Evolutionary conservation across 352 stramenopile species (phyloP), one percentile per base, ranked within the genome.

Genomic region (Phytophthora aleatoria): DNA sequence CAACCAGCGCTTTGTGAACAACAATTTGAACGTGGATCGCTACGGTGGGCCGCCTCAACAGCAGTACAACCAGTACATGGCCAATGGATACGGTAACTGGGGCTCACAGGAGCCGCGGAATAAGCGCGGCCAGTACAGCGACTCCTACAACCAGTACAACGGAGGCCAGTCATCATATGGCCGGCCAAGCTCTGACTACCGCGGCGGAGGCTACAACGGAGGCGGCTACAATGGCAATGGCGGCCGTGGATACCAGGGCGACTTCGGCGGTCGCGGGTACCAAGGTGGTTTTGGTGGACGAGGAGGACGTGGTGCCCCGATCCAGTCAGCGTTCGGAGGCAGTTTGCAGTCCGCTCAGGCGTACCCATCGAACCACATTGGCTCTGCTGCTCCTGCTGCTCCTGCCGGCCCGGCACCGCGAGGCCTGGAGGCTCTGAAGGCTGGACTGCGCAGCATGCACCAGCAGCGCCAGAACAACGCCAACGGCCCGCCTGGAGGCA

Each of bases 401-500:
- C 55, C 55, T 15, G 35, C 50, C 13, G 50, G 20, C 5, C 75
- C 64, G 12, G 74, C 69, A 3, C 72, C 79, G 11, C 81, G 72
- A 36, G 75, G 83, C 26, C 67, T 95, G 5, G 86, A 95, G 20
- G 86, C 86, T 24, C 61, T 95, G 27, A 92, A 92, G 62, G 83
- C 84, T 26, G 86, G 86, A 48, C 78, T 95, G 28, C 86, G 86
- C 53, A 95, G 82, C 74, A 95, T 95, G 84, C 86, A 95, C 49
- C 82, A 91, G 65, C 79, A 91, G 49, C 84, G 86, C 35, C 74
- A 73, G 47, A 67, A 61, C 51, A 71, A 74, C 35, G 12, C 52
- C 5, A 65, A 68, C 20, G 63, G 67, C 12, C 63, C 63, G 13
- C 38, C 61, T 12, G 43, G 56, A 26, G 36, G 49, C 39, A 60